A percentile compares a stretch with the other conserved stretches of the same genome.
phyloP scores from a whole-genome alignment of 2,329 filamentous ascomycete species.

The Byssoonygena ceratinophila region DNA sequence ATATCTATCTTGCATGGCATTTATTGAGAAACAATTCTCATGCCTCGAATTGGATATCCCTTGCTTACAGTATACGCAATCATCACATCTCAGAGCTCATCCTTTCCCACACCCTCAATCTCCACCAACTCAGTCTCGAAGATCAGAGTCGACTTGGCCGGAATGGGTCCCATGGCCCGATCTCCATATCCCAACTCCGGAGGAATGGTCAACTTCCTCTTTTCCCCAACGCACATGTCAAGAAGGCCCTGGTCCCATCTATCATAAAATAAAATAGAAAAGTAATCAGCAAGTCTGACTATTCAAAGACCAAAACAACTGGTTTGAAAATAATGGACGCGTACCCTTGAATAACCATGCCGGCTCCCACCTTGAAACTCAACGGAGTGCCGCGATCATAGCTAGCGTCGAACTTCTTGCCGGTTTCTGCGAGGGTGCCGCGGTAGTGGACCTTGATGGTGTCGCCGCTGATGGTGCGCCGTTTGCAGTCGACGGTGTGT shows the following conservation, averaged over 20 bases:
- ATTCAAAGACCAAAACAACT: too few species aligned
- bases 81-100: slow-evolving; percentile 31
- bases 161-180: slow-evolving; percentile 68
- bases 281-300: neutral
- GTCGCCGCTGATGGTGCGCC: slow-evolving; percentile 67
- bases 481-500: slow-evolving; percentile 57
- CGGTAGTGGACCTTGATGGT: slow-evolving; percentile 78
- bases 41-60: too few species aligned
- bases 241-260: slow-evolving; percentile 84
- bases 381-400: slow-evolving; percentile 71
- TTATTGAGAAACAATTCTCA: too few species aligned
- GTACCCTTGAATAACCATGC: slow-evolving; percentile 83
- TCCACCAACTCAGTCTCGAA: slow-evolving; percentile 86
- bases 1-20: neutral
- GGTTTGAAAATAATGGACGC: slow-evolving; percentile 20
- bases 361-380: slow-evolving; percentile 64
- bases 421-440: slow-evolving; percentile 63
- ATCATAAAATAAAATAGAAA: slow-evolving; percentile 13
- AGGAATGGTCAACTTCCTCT: slow-evolving; percentile 80
- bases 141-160: slow-evolving; percentile 67
- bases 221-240: slow-evolving; percentile 94
- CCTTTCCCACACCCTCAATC: slow-evolving; percentile 47
- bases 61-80: neutral
- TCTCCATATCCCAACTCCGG: slow-evolving; percentile 75
- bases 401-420: slow-evolving; percentile 70